Percentiles rank a stretch among this genome's conserved stretches.
Conservation (phyloP, 805 yeast species). For the Torulaspora gathmanii region DNA sequence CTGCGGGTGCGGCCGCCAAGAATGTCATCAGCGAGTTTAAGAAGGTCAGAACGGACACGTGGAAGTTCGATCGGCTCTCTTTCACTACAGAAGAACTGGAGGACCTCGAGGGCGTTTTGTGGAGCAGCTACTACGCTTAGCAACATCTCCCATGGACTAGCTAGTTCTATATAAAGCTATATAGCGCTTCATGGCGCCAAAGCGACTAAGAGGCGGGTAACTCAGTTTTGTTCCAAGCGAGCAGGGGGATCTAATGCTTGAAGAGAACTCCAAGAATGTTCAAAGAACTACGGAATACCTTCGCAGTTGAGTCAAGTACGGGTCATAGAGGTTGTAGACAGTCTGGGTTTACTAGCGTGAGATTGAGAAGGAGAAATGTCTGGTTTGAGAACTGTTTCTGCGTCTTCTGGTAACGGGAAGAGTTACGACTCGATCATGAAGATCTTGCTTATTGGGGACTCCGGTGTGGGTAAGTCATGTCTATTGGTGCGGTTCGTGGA, state of each 20-base stretch:
- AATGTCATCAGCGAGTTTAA: constrained; percentile 76
- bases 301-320: neutral
- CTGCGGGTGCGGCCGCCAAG: constrained; percentile 80
- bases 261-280: neutral
- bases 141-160: neutral
- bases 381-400: constrained; percentile 30
- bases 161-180: neutral
- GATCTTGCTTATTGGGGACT: constrained; percentile 88
- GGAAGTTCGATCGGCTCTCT: constrained; percentile 81
- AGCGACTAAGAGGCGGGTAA: constrained; percentile 4
- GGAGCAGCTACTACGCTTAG: constrained; percentile 86
- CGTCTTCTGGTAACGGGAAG: constrained; percentile 29
- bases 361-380: constrained; percentile 21
- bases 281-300: neutral
- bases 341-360: neutral
- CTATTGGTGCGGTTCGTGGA: constrained; percentile 87
- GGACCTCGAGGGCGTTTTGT: constrained; percentile 88
- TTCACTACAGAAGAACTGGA: constrained; percentile 78
- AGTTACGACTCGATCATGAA: constrained; percentile 84
- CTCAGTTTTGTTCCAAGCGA: neutral
- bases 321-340: neutral
- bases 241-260: constrained; percentile 6
- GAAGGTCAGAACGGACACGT: constrained; percentile 88
- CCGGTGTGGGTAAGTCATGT: constrained; percentile 88
- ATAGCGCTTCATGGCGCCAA: no score